These are phyloP conservation scores for Ascochyta koolunga DNA, from an alignment of 2,329 filamentous ascomycete genomes.

Conservation along the genomic window DNA sequence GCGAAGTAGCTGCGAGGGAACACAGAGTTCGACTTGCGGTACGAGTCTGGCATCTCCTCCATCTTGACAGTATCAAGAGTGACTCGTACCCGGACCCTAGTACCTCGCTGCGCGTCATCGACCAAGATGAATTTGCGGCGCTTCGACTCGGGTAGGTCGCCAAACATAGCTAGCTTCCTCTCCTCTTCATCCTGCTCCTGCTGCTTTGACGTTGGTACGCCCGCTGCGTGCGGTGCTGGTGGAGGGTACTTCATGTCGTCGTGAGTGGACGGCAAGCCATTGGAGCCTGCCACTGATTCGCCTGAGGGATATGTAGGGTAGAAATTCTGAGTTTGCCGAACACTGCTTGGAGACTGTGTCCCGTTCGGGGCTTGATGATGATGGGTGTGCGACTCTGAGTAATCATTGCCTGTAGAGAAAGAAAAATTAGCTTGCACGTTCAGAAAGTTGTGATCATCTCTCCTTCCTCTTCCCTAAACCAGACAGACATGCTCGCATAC, in stretches of 20 bases:
- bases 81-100: conserved; percentile 84
- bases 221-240: conserved; percentile 49
- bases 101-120: conserved; percentile 78
- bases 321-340: conserved; percentile 78
- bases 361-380: conserved; percentile 69
- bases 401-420: conserved; percentile 61
- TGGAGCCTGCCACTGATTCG: conserved; percentile 57
- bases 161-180: conserved; percentile 75
- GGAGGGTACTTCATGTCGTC: conserved; percentile 60
- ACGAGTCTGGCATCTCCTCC: conserved; percentile 94
- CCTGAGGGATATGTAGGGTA: conserved; percentile 71
- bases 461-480: conserved; percentile 29
- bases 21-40: conserved; percentile 86
- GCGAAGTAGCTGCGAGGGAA: conserved; percentile 92
- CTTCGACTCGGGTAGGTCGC: conserved; percentile 86
- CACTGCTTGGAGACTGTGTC: conserved; percentile 62
- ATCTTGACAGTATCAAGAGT: conserved; percentile 93
- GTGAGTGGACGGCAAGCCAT: conserved; percentile 70
- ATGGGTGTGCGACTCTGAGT: conserved; percentile 67
- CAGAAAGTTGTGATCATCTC: conserved; percentile 26
- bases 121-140: conserved; percentile 97
- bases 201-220: conserved; percentile 54
- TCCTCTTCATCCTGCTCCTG: conserved; percentile 62
- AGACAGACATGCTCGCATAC: conserved; percentile 34
- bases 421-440: conserved; percentile 52